Evolutionary conservation across 139 green algal genomes (phyloP).

Genomic region (Chlorella sorokiniana): DNA sequence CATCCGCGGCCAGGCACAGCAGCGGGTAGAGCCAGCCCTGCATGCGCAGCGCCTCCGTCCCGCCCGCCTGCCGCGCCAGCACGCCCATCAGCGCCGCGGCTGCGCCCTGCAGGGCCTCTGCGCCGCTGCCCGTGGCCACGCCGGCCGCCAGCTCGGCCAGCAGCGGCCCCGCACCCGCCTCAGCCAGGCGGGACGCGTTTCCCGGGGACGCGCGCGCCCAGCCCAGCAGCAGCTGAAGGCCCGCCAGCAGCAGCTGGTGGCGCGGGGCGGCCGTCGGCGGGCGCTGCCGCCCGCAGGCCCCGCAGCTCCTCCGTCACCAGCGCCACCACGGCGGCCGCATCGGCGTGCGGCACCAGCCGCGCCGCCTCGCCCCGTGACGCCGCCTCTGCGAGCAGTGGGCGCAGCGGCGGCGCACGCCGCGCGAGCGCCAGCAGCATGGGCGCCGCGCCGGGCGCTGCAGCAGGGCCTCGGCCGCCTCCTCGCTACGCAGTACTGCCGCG

Average conservation of each 20-base stretch:
- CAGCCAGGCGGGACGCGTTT: constrained; percentile 56
- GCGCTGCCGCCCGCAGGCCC: background rate
- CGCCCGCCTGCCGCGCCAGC: constrained; percentile 30
- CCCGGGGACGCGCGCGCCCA: constrained; percentile 48
- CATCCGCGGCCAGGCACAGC: constrained; percentile 76
- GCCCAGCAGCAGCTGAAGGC: constrained; percentile 35
- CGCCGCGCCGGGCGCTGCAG: constrained; percentile 2
- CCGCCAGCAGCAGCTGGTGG: constrained; percentile 14
- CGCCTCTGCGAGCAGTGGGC: background rate
- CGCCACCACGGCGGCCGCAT: background rate
- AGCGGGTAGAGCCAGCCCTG: constrained; percentile 64
- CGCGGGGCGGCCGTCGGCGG: background rate
- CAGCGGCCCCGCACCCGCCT: constrained; percentile 38
- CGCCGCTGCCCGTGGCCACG: background rate
- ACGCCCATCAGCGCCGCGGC: constrained; percentile 20
- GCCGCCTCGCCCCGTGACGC: background rate
- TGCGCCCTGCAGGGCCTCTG: constrained; percentile 5
- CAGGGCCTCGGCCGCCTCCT: constrained; percentile 20
- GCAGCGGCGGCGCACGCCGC: background rate
- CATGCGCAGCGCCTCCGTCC: constrained; percentile 44
- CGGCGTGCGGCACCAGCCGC: background rate
- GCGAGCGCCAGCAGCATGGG: constrained; percentile 24
- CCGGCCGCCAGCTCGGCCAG: constrained; percentile 32
- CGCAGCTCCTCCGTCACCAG: background rate
- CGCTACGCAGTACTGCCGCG: background rate